These are phyloP conservation scores for Phytophthora agathidicida DNA, from an alignment of 352 stramenopile species.

Conservation along the genomic window DNA sequence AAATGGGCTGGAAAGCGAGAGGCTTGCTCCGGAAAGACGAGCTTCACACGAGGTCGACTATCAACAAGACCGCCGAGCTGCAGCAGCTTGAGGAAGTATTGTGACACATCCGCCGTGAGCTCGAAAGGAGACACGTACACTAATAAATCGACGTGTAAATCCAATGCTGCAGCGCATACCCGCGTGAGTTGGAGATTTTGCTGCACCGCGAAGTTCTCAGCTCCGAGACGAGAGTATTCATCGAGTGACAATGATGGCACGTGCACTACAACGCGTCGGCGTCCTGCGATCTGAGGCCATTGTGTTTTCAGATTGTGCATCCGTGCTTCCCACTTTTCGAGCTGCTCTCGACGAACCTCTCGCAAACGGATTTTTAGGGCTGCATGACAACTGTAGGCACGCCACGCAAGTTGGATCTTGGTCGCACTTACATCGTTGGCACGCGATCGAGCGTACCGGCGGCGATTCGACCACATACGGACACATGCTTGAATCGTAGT, in stretches of 20 bases:
- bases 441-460: constrained; percentile 49
- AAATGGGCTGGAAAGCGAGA: constrained; percentile 82
- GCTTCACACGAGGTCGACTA: constrained; percentile 66
- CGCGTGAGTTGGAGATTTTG: constrained; percentile 88
- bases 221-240: constrained; percentile 64
- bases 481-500: constrained; percentile 76
- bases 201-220: constrained; percentile 71
- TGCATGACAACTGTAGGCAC: constrained; percentile 51
- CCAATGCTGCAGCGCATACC: constrained; percentile 66
- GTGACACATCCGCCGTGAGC: constrained; percentile 70
- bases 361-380: constrained; percentile 47
- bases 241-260: constrained; percentile 83
- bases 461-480: constrained; percentile 62
- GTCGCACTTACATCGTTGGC: constrained; percentile 49
- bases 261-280: constrained; percentile 75
- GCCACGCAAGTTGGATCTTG: constrained; percentile 69
- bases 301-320: constrained; percentile 57
- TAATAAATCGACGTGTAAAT: constrained; percentile 83
- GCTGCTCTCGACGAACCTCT: constrained; percentile 39
- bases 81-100: constrained; percentile 88
- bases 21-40: constrained; percentile 87
- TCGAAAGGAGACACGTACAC: constrained; percentile 90
- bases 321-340: constrained; percentile 46
- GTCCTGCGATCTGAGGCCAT: constrained; percentile 57
- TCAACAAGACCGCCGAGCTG: constrained; percentile 75